A percentile compares a stretch with the other conserved stretches of the same genome.
Conservation (phyloP, 306 rosid species). For the Leucaena leucocephala region DNA sequence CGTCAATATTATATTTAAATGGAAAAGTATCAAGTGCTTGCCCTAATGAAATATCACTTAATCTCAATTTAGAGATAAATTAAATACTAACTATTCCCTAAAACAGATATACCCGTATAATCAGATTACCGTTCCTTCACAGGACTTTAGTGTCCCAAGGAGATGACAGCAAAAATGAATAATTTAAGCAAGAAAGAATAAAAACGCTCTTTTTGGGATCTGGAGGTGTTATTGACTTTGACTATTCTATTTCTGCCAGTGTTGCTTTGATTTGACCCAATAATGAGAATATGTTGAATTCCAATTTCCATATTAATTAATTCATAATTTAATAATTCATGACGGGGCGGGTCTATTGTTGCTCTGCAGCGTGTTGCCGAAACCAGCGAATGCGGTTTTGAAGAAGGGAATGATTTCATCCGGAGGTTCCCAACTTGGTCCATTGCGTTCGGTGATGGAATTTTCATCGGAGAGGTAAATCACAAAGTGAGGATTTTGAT, state of each 20-base stretch:
- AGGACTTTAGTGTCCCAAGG: neutral
- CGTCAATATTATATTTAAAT: too few relatives aligned
- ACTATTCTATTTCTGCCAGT: neutral
- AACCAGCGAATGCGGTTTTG: constrained; percentile 33
- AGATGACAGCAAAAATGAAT: neutral
- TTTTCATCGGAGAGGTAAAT: neutral
- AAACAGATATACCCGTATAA: neutral
- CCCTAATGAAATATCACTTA: too few relatives aligned
- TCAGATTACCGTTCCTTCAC: neutral
- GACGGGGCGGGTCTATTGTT: neutral
- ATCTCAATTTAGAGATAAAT: too few relatives aligned
- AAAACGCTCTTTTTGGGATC: neutral
- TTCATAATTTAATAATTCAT: neutral
- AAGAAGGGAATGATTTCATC: constrained; percentile 11
- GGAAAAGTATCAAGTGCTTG: too few relatives aligned
- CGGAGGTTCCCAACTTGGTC: neutral
- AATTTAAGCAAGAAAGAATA: neutral
- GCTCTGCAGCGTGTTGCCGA: constrained; percentile 28
- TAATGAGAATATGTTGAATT: neutral
- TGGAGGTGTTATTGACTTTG: neutral
- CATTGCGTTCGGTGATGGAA: neutral
- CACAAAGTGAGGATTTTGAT: neutral
- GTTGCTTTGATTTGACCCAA: constrained; percentile 13
- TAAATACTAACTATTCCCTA: too few relatives aligned
- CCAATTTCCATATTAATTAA: neutral